Conservation (phyloP, 495 filamentous ascomycete species). For the Aspergillus kassunensis region DNA sequence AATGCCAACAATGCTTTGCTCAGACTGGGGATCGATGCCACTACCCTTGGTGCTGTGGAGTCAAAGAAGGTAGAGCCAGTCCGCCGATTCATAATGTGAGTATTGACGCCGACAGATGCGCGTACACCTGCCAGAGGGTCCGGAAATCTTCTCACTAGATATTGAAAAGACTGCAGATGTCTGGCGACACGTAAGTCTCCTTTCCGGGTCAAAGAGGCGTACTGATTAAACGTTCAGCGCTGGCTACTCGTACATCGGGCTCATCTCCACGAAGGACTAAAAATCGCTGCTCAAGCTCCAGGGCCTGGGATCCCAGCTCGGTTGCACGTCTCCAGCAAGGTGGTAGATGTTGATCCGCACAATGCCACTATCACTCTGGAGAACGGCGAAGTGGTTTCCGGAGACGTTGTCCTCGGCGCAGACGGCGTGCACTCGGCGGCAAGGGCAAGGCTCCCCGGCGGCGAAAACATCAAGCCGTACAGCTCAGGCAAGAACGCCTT, state of each 20-base stretch:
- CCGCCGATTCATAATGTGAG: background rate
- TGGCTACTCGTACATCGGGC: slow-evolving; percentile 53
- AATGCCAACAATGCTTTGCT: slow-evolving; percentile 49
- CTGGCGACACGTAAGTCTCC: slow-evolving; percentile 37
- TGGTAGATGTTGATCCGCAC: slow-evolving; percentile 41
- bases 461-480: slow-evolving; percentile 30
- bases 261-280: slow-evolving; percentile 46
- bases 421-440: slow-evolving; percentile 52
- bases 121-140: slow-evolving; percentile 29
- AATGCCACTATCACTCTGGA: slow-evolving; percentile 39
- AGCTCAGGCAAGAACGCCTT: slow-evolving; percentile 56
- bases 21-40: slow-evolving; percentile 38
- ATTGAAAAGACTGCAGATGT: slow-evolving; percentile 28
- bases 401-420: slow-evolving; percentile 47
- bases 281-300: slow-evolving; percentile 34
- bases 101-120: slow-evolving; percentile 20
- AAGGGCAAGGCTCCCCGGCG: slow-evolving; percentile 40
- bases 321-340: slow-evolving; percentile 41
- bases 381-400: slow-evolving; percentile 30
- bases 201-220: background rate
- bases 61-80: slow-evolving; percentile 19
- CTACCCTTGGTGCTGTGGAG: slow-evolving; percentile 33
- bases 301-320: slow-evolving; percentile 37
- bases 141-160: slow-evolving; percentile 29
- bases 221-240: slow-evolving; percentile 20